Evolutionary conservation across 2,329 filamentous ascomycete genomes (phyloP).

Genomic region (Magnaporthiopsis rhizophila): DNA sequence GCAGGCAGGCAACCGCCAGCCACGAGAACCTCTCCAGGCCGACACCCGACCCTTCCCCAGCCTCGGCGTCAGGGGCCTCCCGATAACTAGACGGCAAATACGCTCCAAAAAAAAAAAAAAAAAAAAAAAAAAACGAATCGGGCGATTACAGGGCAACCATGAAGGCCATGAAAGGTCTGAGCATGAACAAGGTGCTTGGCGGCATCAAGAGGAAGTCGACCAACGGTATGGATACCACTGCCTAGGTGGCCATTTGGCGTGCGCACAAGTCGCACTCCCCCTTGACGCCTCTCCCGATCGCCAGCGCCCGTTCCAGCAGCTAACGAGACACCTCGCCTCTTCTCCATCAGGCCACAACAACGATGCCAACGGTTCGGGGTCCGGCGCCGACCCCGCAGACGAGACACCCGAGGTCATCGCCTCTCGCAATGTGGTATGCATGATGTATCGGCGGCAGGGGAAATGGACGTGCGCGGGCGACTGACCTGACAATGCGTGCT

Average conservation of each 20-base stretch:
- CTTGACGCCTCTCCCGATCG: conserved; percentile 5
- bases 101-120: too few species aligned
- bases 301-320: not conserved
- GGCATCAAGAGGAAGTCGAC: conserved; percentile 43
- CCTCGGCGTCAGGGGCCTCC: too few species aligned
- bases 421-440: conserved; percentile 54
- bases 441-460: conserved; percentile 6
- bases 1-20: too few species aligned
- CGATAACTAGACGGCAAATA: too few species aligned
- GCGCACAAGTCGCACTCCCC: not conserved
- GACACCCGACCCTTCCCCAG: too few species aligned
- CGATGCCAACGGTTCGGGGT: conserved; percentile 9
- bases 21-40: too few species aligned
- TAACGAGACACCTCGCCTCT: not conserved
- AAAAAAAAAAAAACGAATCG: too few species aligned
- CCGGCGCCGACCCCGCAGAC: conserved; percentile 24
- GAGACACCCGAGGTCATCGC: conserved; percentile 63
- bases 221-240: conserved; percentile 7
- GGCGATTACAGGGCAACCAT: not conserved
- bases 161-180: conserved; percentile 39
- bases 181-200: conserved; percentile 48
- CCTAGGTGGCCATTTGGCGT: too few species aligned
- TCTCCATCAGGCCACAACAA: conserved; percentile 13
- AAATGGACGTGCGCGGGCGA: conserved; percentile 4
- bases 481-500: conserved; percentile 15